Conservation (phyloP, 345 rosid species). For the Citrus inodora region DNA sequence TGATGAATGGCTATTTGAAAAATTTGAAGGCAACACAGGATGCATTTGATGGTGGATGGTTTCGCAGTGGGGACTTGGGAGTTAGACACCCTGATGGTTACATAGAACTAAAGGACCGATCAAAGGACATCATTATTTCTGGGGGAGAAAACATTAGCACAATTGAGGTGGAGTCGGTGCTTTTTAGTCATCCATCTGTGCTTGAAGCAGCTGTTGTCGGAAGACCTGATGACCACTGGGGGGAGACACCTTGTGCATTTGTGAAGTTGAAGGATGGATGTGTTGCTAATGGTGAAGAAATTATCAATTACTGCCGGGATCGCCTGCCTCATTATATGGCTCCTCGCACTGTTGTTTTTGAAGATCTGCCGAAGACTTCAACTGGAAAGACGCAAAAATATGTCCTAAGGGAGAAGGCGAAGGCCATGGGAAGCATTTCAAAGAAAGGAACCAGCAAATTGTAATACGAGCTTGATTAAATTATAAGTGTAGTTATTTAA, state of each 20-base stretch:
- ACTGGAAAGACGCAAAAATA: constrained; percentile 74
- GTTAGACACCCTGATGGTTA: constrained; percentile 70
- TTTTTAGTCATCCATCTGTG: constrained; percentile 63
- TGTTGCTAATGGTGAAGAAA: constrained; percentile 36
- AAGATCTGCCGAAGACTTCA: constrained; percentile 70
- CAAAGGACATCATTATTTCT: constrained; percentile 70
- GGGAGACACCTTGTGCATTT: constrained; percentile 76
- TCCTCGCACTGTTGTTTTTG: constrained; percentile 59
- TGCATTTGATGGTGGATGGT: constrained; percentile 74
- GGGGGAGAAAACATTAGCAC: constrained; percentile 84
- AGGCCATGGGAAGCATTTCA: constrained; percentile 66
- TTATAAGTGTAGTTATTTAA: neutral
- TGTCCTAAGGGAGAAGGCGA: constrained; percentile 53
- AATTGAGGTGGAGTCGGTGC: constrained; percentile 61
- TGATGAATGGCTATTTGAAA: constrained; percentile 74
- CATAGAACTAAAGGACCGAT: constrained; percentile 68
- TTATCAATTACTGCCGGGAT: constrained; percentile 53
- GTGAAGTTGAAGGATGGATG: constrained; percentile 60
- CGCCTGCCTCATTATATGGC: constrained; percentile 63
- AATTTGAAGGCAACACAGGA: constrained; percentile 55
- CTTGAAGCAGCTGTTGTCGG: constrained; percentile 77
- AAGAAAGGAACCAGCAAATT: constrained; percentile 51
- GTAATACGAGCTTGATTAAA: constrained; percentile 18
- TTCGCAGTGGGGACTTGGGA: constrained; percentile 67
- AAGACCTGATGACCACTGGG: constrained; percentile 72